A percentile compares a stretch with the other conserved stretches of the same genome.
These are phyloP conservation scores for Cytospora paraplurivora DNA, from an alignment of 2,329 filamentous ascomycete genomes.

Conservation along the genomic window DNA sequence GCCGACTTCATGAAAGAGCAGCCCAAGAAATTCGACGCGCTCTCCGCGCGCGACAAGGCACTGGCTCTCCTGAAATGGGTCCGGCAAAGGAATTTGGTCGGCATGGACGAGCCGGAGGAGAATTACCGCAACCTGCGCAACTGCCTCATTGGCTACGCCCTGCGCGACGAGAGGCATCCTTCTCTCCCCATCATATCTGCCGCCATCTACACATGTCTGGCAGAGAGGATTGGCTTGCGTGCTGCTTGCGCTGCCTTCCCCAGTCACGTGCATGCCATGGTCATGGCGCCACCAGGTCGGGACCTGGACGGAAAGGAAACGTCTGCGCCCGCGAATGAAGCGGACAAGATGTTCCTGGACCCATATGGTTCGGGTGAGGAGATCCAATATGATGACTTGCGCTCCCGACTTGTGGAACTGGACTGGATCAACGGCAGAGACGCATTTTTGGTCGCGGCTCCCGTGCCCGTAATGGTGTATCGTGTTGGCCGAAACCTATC, in stretches of 20 bases:
- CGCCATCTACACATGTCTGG: conserved; percentile 82
- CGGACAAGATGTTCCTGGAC: conserved; percentile 75
- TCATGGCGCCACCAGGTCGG: conserved; percentile 62
- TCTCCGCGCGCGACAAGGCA: conserved; percentile 69
- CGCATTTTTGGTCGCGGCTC: conserved; percentile 64
- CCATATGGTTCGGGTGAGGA: conserved; percentile 74
- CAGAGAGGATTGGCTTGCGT: conserved; percentile 71
- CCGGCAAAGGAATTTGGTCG: conserved; percentile 66
- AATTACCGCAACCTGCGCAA: conserved; percentile 82
- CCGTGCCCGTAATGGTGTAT: conserved; percentile 67
- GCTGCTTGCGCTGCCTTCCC: conserved; percentile 82
- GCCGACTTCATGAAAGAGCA: conserved; percentile 55
- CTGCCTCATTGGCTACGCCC: conserved; percentile 81
- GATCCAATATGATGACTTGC: conserved; percentile 61
- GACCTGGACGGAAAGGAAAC: conserved; percentile 58
- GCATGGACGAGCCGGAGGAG: conserved; percentile 63
- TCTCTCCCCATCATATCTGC: conserved; percentile 85
- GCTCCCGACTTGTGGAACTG: conserved; percentile 56
- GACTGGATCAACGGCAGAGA: conserved; percentile 47
- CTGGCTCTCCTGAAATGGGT: conserved; percentile 70
- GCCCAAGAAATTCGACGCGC: conserved; percentile 52
- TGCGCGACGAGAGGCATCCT: conserved; percentile 71
- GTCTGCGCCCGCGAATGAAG: conserved; percentile 43
- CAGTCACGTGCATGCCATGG: conserved; percentile 80
- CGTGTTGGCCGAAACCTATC: conserved; percentile 81